A percentile compares a stretch with the other conserved stretches of the same genome.
Conservation (phyloP, 768 basidiomycete genomes). For the Boletales sp. region DNA sequence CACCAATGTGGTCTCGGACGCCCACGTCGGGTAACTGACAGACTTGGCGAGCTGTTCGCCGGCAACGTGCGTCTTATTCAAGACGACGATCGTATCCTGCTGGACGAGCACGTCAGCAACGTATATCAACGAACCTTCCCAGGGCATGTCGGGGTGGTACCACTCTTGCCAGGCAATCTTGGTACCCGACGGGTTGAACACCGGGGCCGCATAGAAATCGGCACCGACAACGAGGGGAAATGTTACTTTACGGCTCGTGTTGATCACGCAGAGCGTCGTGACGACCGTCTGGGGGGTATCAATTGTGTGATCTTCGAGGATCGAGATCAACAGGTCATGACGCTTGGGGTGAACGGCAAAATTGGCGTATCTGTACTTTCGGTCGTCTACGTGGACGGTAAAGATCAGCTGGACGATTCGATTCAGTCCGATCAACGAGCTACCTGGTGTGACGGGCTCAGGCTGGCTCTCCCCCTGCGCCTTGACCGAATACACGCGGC, state of each 20-base stretch:
- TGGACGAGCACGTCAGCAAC: conserved; percentile 43
- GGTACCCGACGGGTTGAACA: conserved; percentile 57
- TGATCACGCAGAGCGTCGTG: conserved; percentile 56
- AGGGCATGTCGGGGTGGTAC: conserved; percentile 71
- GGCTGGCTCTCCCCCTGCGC: conserved; percentile 31
- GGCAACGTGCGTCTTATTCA: conserved; percentile 46
- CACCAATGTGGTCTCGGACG: conserved; percentile 49
- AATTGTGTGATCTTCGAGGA: conserved; percentile 70
- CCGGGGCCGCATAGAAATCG: conserved; percentile 68
- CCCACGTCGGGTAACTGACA: conserved; percentile 60
- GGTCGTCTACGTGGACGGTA: conserved; percentile 6
- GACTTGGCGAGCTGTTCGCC: conserved; percentile 49
- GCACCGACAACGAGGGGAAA: conserved; percentile 50
- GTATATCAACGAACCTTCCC: conserved; percentile 59
- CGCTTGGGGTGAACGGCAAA: conserved; percentile 55
- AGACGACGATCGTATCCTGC: conserved; percentile 25
- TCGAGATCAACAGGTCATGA: conserved; percentile 51
- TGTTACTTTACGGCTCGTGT: conserved; percentile 43
- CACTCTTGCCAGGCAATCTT: conserved; percentile 63
- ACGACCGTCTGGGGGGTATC: conserved; percentile 34
- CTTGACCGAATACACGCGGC: conserved; percentile 46
- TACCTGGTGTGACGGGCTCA: conserved; percentile 61
- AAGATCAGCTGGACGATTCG: neutral
- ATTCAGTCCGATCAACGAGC: conserved; percentile 5
- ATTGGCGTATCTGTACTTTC: conserved; percentile 56